A percentile compares a stretch with the other conserved stretches of the same genome.
Conservation (phyloP, 768 basidiomycete species). For the Rhodotorula paludigena region DNA sequence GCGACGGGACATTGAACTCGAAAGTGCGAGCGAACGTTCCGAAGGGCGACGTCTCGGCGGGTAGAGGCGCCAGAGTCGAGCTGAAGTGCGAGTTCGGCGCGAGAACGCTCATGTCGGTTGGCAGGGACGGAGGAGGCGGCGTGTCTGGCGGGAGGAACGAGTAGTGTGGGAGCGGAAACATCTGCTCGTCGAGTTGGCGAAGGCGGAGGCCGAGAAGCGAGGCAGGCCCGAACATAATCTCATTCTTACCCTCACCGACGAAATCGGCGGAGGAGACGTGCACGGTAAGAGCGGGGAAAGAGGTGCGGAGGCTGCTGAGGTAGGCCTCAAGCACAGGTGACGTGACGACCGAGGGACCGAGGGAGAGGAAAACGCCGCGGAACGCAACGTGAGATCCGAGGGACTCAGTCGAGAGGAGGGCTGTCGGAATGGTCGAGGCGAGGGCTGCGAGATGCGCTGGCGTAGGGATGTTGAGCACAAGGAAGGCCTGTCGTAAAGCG, state of each 20-base stretch:
- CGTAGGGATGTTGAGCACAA: constrained; percentile 70
- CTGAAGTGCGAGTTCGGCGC: constrained; percentile 17
- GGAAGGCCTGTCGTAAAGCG: constrained; percentile 52
- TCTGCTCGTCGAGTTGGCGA: constrained; percentile 61
- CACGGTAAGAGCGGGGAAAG: constrained; percentile 49
- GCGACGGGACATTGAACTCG: constrained; percentile 18
- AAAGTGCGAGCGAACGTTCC: constrained; percentile 19
- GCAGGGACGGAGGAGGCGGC: not conserved
- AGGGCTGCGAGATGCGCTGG: constrained; percentile 41
- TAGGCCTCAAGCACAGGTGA: constrained; percentile 61
- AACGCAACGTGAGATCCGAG: constrained; percentile 50
- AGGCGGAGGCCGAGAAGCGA: constrained; percentile 69
- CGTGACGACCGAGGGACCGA: constrained; percentile 66
- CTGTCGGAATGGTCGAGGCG: not conserved
- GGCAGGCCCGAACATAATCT: constrained; percentile 65
- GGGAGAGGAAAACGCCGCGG: constrained; percentile 58
- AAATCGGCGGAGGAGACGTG: constrained; percentile 64
- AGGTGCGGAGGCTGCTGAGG: constrained; percentile 42
- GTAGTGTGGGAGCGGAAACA: constrained; percentile 68
- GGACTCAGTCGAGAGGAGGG: constrained; percentile 57
- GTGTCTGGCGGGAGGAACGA: constrained; percentile 47
- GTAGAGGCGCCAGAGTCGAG: constrained; percentile 43
- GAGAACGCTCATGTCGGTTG: not conserved
- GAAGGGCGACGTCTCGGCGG: constrained; percentile 37
- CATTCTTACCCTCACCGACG: constrained; percentile 54